These are phyloP conservation scores for Amanita exitialis DNA, from an alignment of 768 basidiomycete species.

Conservation along the genomic window DNA sequence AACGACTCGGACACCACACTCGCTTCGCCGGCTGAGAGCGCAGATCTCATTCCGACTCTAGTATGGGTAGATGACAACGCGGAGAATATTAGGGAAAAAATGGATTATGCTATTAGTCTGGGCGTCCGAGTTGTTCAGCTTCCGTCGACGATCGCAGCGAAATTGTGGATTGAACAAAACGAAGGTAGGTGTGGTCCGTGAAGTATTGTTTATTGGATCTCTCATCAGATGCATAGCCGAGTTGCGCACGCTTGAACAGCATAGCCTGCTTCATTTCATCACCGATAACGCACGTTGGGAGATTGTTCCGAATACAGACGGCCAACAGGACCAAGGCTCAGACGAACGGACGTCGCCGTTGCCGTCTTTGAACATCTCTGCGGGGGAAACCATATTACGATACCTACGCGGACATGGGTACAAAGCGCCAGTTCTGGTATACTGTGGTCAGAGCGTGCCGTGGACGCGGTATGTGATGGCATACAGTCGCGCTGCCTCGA, in stretches of 20 bases:
- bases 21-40: background rate
- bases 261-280: conserved; percentile 17
- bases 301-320: background rate
- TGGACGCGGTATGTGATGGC: conserved; percentile 13
- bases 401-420: conserved; percentile 15
- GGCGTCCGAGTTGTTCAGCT: conserved; percentile 17
- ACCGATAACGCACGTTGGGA: conserved; percentile 20
- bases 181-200: conserved; percentile 10
- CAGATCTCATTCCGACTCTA: conserved; percentile 10
- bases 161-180: conserved; percentile 18
- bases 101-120: conserved; percentile 9
- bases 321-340: too few relatives aligned
- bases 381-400: conserved; percentile 17
- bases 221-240: conserved; percentile 9
- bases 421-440: conserved; percentile 15
- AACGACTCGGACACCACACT: background rate
- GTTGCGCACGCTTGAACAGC: conserved; percentile 14
- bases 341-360: background rate
- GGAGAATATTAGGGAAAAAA: conserved; percentile 9
- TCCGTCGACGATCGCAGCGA: conserved; percentile 18
- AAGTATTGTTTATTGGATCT: background rate
- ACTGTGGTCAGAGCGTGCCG: conserved; percentile 10
- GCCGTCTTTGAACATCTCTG: conserved; percentile 12
- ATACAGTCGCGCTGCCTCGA: conserved; percentile 15
- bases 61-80: conserved; percentile 21